Base-by-base conservation (phyloP, 805 yeast genomes). In the Wickerhamomyces ciferrii region DNA sequence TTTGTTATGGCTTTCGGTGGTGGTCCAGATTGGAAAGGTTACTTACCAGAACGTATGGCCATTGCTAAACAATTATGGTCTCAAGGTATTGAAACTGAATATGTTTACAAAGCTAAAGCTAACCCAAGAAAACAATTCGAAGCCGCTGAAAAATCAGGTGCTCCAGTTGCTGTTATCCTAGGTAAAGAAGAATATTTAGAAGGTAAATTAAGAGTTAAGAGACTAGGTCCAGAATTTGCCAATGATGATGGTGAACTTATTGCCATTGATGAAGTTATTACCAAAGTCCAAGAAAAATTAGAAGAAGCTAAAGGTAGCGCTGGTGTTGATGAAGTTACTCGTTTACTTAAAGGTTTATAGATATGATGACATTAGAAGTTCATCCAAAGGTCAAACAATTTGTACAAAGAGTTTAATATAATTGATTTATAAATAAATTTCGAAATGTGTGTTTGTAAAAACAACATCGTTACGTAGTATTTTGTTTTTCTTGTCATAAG, bases 1-100 rank as follows among this genome's bases (percentile, higher is more conserved):
- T 94, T 75, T 61, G 84, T 94, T 43, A 91, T 94, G 97, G 98
- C 99, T 1, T 91, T 94, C 61, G 99, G 99, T 54, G 98, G 97
- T 60, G 99, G 98, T 59, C 87, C 87, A 58, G 95, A 85, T 51
- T 91, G 97, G 97, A 81, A 75, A 49, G 99, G 98, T 7, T 89
- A 87, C 71, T 71, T 94, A 60, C 79, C 82, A 48, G 97, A 94
- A 71, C 84, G 99, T 72, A 90, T 94, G 96, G 58, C 76, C 27
- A 78, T 94, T 41, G 81, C 97, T 45, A 84, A 88, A 60, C 66
- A 73, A 57, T 76, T 94, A 56, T 94, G 99, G 99, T 74, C 73
- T 37, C 85, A 84, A 9, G 97, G 94, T 32, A 83, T 94, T 53
- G 95, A 88, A 63, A 75, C 96, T 41, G 99, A 94, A 70, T 95